phyloP scores from a whole-genome alignment of 768 basidiomycete species.

The Xerocomellus amylosporus region DNA sequence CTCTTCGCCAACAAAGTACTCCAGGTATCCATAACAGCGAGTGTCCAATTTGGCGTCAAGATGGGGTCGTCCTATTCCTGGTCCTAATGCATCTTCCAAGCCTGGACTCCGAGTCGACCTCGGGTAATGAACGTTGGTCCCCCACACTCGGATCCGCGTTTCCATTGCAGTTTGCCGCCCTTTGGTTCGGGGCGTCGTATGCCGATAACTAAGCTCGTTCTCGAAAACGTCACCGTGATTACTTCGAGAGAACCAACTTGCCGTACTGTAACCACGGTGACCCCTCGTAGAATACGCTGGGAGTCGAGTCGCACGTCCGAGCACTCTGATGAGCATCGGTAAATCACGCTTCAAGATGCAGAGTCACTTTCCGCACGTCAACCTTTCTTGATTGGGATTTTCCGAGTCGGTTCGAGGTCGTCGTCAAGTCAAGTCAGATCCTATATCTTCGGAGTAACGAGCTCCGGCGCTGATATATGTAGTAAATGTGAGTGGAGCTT shows the following conservation, averaged over 20 bases:
- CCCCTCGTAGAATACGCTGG: background rate
- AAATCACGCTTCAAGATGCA: background rate
- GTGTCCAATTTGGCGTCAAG: background rate
- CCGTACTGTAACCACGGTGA: constrained; percentile 19
- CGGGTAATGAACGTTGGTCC: background rate
- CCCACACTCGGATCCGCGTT: background rate
- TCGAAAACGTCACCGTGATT: background rate
- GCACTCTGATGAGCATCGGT: background rate
- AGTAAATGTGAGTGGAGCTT: background rate
- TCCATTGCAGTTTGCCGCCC: background rate
- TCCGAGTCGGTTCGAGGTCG: background rate
- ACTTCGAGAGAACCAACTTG: constrained; percentile 3
- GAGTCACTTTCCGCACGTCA: background rate
- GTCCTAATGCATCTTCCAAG: background rate
- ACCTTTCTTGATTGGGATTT: constrained; percentile 2
- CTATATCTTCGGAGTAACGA: constrained; percentile 8
- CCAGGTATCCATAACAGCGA: background rate
- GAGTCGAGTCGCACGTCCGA: background rate
- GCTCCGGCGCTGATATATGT: background rate
- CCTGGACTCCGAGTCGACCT: background rate
- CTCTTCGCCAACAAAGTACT: background rate
- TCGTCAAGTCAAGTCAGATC: background rate
- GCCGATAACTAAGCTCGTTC: background rate
- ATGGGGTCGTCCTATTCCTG: background rate
- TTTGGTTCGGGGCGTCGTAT: background rate